A percentile compares a stretch with the other conserved stretches of the same genome.
Conservation (phyloP, 2,329 filamentous ascomycete genomes). For the Alternaria sp. region DNA sequence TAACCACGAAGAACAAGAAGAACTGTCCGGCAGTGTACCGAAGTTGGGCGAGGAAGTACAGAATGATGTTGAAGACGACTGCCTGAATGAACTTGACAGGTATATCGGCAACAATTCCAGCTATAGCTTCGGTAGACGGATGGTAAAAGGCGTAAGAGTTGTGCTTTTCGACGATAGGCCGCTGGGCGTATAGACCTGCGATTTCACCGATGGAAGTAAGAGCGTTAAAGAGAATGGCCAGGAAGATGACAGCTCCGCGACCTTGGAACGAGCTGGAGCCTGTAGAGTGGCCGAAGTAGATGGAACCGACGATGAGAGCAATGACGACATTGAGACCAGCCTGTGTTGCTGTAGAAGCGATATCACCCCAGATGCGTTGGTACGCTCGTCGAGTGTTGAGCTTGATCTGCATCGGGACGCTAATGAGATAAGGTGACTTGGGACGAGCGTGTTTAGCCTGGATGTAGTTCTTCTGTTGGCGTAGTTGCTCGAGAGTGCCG, state of each 20-base stretch:
- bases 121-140: constrained; percentile 81
- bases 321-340: constrained; percentile 60
- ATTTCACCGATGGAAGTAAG: constrained; percentile 64
- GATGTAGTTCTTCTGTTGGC: constrained; percentile 56
- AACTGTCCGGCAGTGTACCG: constrained; percentile 75
- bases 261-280: constrained; percentile 61
- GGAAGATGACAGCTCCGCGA: constrained; percentile 65
- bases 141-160: constrained; percentile 85
- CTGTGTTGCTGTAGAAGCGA: constrained; percentile 39
- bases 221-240: constrained; percentile 66
- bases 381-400: constrained; percentile 41
- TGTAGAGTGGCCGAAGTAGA: constrained; percentile 62
- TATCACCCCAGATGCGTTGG: constrained; percentile 44
- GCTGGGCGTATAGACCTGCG: constrained; percentile 73
- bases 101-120: constrained; percentile 82
- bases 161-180: constrained; percentile 91
- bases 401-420: constrained; percentile 54
- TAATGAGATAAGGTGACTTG: constrained; percentile 66
- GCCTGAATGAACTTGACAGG: constrained; percentile 78
- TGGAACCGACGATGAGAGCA: constrained; percentile 66
- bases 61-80: constrained; percentile 74
- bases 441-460: constrained; percentile 63
- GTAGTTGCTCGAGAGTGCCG: constrained; percentile 38
- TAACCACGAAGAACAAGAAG: constrained; percentile 78
- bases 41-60: constrained; percentile 88